Percentiles rank a stretch among this genome's conserved stretches.
These are phyloP conservation scores for Gonium pectorale DNA, from an alignment of 139 green algal species.

Conservation along the genomic window DNA sequence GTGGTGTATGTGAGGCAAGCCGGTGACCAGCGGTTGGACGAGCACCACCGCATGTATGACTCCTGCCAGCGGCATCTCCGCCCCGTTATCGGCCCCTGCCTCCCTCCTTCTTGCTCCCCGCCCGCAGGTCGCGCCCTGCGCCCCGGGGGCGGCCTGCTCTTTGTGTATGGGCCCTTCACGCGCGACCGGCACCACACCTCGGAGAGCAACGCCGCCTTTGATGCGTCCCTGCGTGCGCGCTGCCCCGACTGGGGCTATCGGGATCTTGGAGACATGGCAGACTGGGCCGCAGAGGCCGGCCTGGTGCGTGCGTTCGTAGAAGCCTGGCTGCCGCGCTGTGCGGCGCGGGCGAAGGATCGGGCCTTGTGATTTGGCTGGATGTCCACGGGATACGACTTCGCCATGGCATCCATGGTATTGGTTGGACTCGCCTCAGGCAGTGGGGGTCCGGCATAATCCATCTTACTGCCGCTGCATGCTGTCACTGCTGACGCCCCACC, in stretches of 20 bases:
- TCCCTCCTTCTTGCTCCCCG: too few species aligned
- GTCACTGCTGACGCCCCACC: background rate
- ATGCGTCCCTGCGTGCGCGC: conserved; percentile 50
- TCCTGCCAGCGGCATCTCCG: too few species aligned
- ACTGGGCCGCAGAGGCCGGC: conserved; percentile 39
- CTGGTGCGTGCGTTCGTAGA: conserved; percentile 29
- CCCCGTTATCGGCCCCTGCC: too few species aligned
- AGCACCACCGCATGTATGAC: too few species aligned
- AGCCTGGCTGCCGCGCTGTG: background rate
- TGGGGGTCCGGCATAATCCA: background rate
- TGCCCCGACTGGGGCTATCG: conserved; percentile 72
- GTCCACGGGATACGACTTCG: background rate
- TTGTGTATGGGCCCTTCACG: conserved; percentile 74
- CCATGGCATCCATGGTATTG: background rate
- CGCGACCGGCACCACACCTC: conserved; percentile 56
- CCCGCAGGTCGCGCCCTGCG: background rate
- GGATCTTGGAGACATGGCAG: conserved; percentile 60
- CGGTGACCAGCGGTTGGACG: too few species aligned
- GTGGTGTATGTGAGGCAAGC: too few species aligned
- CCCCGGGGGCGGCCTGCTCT: conserved; percentile 26
- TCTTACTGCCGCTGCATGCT: background rate
- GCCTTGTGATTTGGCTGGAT: background rate
- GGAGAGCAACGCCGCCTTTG: conserved; percentile 67
- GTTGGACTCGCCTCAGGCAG: too few species aligned
- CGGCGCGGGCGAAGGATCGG: background rate